Base-by-base conservation (phyloP, 2,329 filamentous ascomycete species). In the Tolypocladium ophioglossoides region DNA sequence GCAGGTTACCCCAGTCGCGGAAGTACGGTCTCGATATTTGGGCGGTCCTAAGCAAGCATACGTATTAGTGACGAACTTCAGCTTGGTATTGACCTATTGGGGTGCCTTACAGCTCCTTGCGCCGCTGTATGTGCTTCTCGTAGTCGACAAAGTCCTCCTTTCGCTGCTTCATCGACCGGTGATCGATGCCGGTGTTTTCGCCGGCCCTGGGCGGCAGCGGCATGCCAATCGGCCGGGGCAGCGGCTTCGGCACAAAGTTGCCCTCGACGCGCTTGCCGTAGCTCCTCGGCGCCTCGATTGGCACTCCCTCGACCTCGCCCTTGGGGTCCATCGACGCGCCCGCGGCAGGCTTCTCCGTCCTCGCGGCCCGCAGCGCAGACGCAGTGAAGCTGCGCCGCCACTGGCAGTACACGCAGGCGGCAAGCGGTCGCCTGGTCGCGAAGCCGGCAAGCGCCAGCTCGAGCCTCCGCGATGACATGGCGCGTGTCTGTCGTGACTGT, bases 21-120 rank as follows among this genome's bases (percentile, higher is more conserved):
- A 96, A 99, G 72, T 99, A 99, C 2, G 92, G 91, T 55, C 89
- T 88, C 22, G 85, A 77, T 65, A 95, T 85, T 68, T 90, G 84
- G 61, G 82, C 79, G 47, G 88, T 88, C 53, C 86, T 89, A 27
- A 11, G 32, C 24, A 41, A 12, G 24, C 30, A 5, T 50, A 20
- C 16, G 4, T 22, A 20, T 63, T 24, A 47, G 54, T 51, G 32
- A 18, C 44, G 16, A 18, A 18, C 24, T 2, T 16, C 2, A 4
- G 6, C 11, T 11, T 24, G 30, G 52, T 27, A 55, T 62, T 52
- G 24, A 9, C 4, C 12, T 11, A 11, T 3, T 5, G 14, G 8
- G 12, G 32, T 2, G 20, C 40, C 76, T 59, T 78, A 91, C 87
- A 97, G 76, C 66, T 89, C 78, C 62, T 88, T 80, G 59, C 92